Conservation (phyloP, 169 alveolate genomes). For the Babesia bigemina region DNA sequence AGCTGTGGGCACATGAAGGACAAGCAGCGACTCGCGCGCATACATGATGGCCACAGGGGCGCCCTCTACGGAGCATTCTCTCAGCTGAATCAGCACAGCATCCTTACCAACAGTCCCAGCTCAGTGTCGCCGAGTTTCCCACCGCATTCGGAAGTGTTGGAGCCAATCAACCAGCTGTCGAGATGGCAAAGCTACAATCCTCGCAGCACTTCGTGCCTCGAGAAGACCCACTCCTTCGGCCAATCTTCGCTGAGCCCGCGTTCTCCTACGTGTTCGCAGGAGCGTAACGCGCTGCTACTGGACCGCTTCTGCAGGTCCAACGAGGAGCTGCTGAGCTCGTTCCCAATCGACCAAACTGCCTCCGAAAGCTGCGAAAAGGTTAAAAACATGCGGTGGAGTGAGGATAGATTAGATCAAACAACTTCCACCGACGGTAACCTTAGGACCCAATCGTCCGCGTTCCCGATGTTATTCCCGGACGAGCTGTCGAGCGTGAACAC, state of each 20-base stretch:
- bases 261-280: too few species aligned
- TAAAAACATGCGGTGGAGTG: constrained; percentile 7
- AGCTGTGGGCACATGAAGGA: constrained; percentile 14
- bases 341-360: too few species aligned
- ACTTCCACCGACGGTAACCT: neutral
- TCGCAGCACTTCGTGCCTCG: too few species aligned
- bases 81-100: neutral
- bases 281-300: too few species aligned
- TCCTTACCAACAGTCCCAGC: neutral
- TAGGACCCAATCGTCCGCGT: neutral
- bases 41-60: neutral
- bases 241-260: too few species aligned
- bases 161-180: too few species aligned
- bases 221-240: too few species aligned
- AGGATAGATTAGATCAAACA: neutral
- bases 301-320: too few species aligned
- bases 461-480: neutral
- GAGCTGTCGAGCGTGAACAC: neutral
- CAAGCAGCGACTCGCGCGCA: neutral
- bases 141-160: neutral
- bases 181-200: too few species aligned
- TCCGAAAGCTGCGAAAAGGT: neutral
- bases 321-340: too few species aligned
- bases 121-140: too few species aligned
- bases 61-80: neutral